Conservation (phyloP, 345 rosid species). For the Syzygium jambos region DNA sequence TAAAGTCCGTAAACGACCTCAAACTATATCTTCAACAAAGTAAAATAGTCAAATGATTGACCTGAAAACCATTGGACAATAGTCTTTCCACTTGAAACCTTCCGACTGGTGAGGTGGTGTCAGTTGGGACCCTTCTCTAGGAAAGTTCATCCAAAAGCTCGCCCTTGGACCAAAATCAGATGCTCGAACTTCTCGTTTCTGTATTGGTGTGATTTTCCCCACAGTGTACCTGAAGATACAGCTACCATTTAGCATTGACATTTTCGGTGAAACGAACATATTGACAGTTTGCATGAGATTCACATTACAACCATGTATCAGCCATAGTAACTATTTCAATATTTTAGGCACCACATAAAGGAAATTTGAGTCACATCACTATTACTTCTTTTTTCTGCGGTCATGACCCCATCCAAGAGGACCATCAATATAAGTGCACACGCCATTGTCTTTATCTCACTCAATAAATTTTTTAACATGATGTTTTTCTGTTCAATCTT, state of each 20-base stretch:
- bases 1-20: background rate
- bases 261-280: background rate
- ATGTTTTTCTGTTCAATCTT: background rate
- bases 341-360: background rate
- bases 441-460: background rate
- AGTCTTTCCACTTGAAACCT: constrained; percentile 97
- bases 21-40: background rate
- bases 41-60: constrained; percentile 13
- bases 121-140: constrained; percentile 78
- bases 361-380: background rate
- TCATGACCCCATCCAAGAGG: background rate
- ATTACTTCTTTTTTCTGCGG: background rate
- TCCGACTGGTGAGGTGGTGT: constrained; percentile 93
- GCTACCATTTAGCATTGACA: background rate
- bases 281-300: background rate
- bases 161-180: constrained; percentile 92
- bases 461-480: background rate
- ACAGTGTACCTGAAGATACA: constrained; percentile 67
- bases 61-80: constrained; percentile 99
- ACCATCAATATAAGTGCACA: background rate
- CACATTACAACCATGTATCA: background rate
- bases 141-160: constrained; percentile 98
- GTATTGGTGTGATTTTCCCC: constrained; percentile 96
- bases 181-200: constrained; percentile 74
- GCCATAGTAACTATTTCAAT: background rate